phyloP scores from a whole-genome alignment of 1,284 basidiomycete genomes.

The Schizophyllum amplum region DNA sequence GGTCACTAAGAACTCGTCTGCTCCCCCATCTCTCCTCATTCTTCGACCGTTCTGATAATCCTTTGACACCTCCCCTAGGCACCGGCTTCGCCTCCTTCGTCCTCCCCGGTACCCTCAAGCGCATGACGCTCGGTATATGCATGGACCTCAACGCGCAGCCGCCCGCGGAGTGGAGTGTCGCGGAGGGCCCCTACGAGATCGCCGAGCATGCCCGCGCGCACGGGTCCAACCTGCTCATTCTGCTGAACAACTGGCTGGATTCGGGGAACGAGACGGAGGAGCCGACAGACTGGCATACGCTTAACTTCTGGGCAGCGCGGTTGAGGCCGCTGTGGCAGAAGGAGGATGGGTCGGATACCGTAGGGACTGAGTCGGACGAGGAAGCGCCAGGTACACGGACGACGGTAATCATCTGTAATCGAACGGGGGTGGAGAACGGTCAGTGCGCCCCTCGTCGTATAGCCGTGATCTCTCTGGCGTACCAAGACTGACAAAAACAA shows the following conservation, averaged over 20 bases:
- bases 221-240: conserved; percentile 57
- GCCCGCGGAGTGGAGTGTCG: conserved; percentile 37
- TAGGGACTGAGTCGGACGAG: conserved; percentile 2
- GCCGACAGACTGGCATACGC: conserved; percentile 39
- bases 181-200: conserved; percentile 70
- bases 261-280: conserved; percentile 28
- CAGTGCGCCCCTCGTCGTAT: conserved; percentile 6
- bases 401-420: conserved; percentile 41
- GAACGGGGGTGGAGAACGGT: conserved; percentile 44
- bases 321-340: conserved; percentile 53
- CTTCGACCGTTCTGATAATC: background rate
- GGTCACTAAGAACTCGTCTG: background rate
- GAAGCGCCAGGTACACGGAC: conserved; percentile 18
- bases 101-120: conserved; percentile 53
- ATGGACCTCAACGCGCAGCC: conserved; percentile 78
- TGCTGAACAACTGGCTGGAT: conserved; percentile 73
- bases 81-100: conserved; percentile 65
- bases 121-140: conserved; percentile 66
- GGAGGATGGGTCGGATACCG: conserved; percentile 5
- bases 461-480: conserved; percentile 9
- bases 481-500: background rate
- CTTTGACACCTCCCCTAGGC: conserved; percentile 31
- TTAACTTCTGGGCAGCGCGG: conserved; percentile 64
- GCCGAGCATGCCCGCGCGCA: conserved; percentile 57
- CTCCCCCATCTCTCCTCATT: background rate